phyloP scores from a whole-genome alignment of 192 early-diverging fungal species.

The Obelidium mucronatum region DNA sequence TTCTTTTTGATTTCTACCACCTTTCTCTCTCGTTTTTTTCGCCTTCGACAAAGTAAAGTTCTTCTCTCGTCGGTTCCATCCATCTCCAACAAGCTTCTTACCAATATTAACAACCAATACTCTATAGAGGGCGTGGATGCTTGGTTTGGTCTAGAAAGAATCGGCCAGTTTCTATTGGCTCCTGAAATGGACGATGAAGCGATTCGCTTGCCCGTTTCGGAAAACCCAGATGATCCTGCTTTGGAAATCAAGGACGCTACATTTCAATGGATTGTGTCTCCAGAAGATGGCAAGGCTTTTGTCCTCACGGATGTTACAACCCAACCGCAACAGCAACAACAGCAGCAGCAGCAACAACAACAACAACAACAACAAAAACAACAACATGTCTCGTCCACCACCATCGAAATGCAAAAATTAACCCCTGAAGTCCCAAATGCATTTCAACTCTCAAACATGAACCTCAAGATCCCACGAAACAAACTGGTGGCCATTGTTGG shows the following conservation, averaged over 20 bases:
- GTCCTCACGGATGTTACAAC: neutral
- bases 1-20: too few species aligned
- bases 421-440: neutral
- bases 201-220: neutral
- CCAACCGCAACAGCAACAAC: neutral
- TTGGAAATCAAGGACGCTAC: slow-evolving; percentile 23
- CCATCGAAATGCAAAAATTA: neutral
- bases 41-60: too few species aligned
- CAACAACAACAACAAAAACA: too few species aligned
- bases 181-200: slow-evolving; percentile 29
- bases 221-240: neutral
- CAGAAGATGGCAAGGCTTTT: neutral
- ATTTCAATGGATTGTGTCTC: slow-evolving; percentile 14
- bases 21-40: too few species aligned
- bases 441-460: slow-evolving; percentile 47
- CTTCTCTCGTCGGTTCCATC: too few species aligned
- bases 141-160: slow-evolving; percentile 31
- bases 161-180: slow-evolving; percentile 33
- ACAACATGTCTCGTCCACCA: neutral
- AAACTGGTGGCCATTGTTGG: slow-evolving; percentile 83
- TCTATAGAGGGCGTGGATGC: slow-evolving; percentile 29
- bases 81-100: too few species aligned
- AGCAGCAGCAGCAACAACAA: too few species aligned
- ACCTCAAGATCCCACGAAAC: slow-evolving; percentile 56
- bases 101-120: too few species aligned